Conservation (phyloP, 305 asterid genomes). For the Fraxinus albicans region DNA sequence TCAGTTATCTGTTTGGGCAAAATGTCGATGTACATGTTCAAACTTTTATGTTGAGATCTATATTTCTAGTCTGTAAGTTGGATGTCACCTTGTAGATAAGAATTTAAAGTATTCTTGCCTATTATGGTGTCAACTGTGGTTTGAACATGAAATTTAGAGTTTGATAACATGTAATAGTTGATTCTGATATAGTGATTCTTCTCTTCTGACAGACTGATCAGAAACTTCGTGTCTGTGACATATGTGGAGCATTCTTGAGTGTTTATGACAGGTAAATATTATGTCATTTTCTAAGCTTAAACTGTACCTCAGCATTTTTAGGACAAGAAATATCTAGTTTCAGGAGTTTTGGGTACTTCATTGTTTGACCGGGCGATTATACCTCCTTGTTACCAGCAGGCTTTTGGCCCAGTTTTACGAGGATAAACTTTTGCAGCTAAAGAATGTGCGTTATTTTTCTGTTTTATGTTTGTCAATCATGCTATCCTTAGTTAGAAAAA, state of each 20-base stretch:
- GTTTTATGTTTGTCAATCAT: conserved; percentile 64
- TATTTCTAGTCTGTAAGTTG: not conserved
- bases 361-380: conserved; percentile 75
- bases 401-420: conserved; percentile 96
- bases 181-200: conserved; percentile 22
- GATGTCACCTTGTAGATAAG: not conserved
- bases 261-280: conserved; percentile 83
- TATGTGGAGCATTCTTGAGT: conserved; percentile 89
- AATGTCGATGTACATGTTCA: not conserved
- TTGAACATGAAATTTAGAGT: conserved; percentile 12
- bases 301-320: conserved; percentile 27
- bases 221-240: conserved; percentile 91
- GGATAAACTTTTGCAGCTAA: conserved; percentile 93
- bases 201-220: conserved; percentile 70
- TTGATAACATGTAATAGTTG: not conserved
- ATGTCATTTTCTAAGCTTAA: conserved; percentile 11
- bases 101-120: not conserved
- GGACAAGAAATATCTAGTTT: conserved; percentile 47
- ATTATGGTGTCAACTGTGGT: not conserved
- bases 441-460: conserved; percentile 92
- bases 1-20: not conserved
- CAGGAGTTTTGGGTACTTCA: conserved; percentile 49
- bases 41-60: conserved; percentile 4
- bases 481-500: conserved; percentile 51
- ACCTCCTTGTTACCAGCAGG: conserved; percentile 98